Conservation (phyloP, 208 protist species). For the Crithidia brevicula region DNA sequence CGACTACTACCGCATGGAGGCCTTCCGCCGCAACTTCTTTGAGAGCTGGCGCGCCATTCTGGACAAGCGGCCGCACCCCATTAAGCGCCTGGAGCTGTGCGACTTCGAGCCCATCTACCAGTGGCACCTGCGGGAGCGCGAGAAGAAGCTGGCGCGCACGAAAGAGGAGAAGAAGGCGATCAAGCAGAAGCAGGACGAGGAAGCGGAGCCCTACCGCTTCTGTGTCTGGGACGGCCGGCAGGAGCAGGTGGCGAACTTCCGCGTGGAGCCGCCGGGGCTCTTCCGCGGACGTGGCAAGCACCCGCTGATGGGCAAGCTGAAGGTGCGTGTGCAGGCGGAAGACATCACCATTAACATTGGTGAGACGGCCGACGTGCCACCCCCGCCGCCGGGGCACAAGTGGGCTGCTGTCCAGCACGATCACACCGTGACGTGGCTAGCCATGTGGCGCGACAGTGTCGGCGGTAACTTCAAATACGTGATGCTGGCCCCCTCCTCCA, state of each 20-base stretch:
- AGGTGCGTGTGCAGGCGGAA: conserved; percentile 96
- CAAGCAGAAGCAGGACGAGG: conserved; percentile 80
- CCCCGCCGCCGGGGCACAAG: conserved; percentile 92
- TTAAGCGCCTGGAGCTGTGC: conserved; percentile 95
- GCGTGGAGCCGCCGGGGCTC: conserved; percentile 98
- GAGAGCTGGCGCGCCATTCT: conserved; percentile 92
- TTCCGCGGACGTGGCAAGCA: conserved; percentile 99
- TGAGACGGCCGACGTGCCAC: conserved; percentile 80
- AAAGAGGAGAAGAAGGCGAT: conserved; percentile 95
- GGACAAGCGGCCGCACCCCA: conserved; percentile 87
- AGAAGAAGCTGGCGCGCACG: conserved; percentile 84
- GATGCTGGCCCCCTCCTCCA: conserved; percentile 94
- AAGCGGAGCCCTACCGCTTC: conserved; percentile 91
- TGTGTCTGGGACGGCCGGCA: conserved; percentile 95
- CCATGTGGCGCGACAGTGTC: conserved; percentile 97
- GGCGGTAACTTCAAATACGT: conserved; percentile 97
- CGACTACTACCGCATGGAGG: conserved; percentile 95
- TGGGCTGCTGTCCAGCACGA: conserved; percentile 96
- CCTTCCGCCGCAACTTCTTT: conserved; percentile 99
- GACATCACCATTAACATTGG: conserved; percentile 99
- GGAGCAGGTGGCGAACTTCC: conserved; percentile 97
- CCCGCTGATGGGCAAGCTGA: conserved; percentile 95
- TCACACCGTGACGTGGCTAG: conserved; percentile 98
- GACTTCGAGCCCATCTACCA: conserved; percentile 97
- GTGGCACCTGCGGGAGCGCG: conserved; percentile 88